These are phyloP conservation scores for Neurospora sp. DNA, from an alignment of 2,329 filamentous ascomycete species.

Conservation along the genomic window DNA sequence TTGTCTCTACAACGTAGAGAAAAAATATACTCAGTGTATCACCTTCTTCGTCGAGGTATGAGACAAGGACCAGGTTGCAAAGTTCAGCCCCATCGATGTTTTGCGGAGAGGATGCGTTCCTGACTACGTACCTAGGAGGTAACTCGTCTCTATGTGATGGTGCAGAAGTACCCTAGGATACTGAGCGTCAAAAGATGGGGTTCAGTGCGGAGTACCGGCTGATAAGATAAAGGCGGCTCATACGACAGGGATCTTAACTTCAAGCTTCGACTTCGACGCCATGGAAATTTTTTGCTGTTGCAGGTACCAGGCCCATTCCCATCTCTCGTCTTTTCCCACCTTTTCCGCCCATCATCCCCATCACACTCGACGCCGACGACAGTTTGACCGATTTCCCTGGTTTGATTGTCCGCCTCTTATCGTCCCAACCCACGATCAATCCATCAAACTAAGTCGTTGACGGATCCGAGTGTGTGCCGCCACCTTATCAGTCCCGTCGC, in stretches of 20 bases:
- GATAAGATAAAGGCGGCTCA: not conserved
- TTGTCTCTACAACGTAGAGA: not conserved
- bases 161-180: not conserved
- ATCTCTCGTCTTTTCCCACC: not conserved
- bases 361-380: not conserved
- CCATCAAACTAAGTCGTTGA: conserved; percentile 2
- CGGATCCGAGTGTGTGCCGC: not conserved
- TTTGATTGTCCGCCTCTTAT: not conserved
- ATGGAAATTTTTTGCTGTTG: not conserved
- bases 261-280: not conserved
- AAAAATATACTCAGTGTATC: not conserved
- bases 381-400: not conserved
- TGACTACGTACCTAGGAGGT: not conserved
- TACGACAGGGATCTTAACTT: not conserved
- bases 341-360: not conserved
- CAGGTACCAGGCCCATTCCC: not conserved
- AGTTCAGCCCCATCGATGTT: not conserved
- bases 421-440: not conserved
- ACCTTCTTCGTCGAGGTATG: not conserved
- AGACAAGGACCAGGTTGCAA: not conserved
- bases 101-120: not conserved
- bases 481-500: conserved; percentile 1
- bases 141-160: not conserved
- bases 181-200: not conserved
- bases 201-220: not conserved